Percentiles rank a stretch among this genome's conserved stretches.
phyloP scores from a whole-genome alignment of 495 filamentous ascomycete genomes.

The Tuber aestivum region DNA sequence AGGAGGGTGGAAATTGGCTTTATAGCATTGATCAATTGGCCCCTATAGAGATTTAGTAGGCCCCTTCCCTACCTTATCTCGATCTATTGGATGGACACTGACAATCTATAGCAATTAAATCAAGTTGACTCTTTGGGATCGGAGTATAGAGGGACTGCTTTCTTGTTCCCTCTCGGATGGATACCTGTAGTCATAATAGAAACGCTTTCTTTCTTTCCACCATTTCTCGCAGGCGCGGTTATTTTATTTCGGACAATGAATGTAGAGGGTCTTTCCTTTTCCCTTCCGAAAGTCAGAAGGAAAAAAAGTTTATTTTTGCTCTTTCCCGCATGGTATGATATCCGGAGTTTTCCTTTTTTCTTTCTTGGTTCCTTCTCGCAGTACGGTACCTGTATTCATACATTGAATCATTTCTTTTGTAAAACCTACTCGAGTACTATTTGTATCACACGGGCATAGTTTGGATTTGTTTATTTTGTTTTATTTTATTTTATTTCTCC shows the following conservation, averaged over 20 bases:
- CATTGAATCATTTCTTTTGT: slow-evolving; percentile 13
- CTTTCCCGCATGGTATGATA: background rate
- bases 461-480: slow-evolving; percentile 1
- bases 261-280: slow-evolving; percentile 19
- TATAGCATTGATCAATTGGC: slow-evolving; percentile 94
- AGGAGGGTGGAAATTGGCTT: slow-evolving; percentile 90
- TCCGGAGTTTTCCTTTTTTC: background rate
- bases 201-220: slow-evolving; percentile 9
- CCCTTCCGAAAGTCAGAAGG: no score
- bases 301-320: no score
- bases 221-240: slow-evolving; percentile 5
- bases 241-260: slow-evolving; percentile 6
- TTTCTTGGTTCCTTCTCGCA: no score
- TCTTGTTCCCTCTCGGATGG: background rate
- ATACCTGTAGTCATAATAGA: slow-evolving; percentile 4
- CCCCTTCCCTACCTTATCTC: slow-evolving; percentile 36
- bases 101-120: slow-evolving; percentile 30
- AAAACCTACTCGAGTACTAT: background rate
- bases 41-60: slow-evolving; percentile 96
- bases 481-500: background rate
- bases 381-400: slow-evolving; percentile 7
- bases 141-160: slow-evolving; percentile 5
- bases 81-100: slow-evolving; percentile 5
- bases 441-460: background rate
- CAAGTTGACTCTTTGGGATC: slow-evolving; percentile 12